These are phyloP conservation scores for Ensete ventricosum DNA, from an alignment of 176 grass and related monocot genomes.

Conservation along the genomic window DNA sequence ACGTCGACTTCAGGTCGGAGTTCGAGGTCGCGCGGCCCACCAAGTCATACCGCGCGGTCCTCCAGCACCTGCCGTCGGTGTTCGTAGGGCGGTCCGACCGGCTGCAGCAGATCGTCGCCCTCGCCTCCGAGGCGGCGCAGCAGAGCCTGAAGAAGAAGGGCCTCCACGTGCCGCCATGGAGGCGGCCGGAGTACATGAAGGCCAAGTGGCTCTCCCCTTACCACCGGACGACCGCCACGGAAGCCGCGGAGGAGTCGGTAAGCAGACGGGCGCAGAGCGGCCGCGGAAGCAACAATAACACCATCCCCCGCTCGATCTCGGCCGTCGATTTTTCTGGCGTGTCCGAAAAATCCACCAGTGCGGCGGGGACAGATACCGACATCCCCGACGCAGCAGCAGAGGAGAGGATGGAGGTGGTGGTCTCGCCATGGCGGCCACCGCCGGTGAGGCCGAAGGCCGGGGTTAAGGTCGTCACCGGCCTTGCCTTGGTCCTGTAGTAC, in stretches of 20 bases:
- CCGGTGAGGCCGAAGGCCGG: conserved; percentile 10
- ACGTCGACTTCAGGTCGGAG: conserved; percentile 74
- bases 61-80: conserved; percentile 57
- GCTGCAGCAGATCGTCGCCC: conserved; percentile 58
- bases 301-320: conserved; percentile 25
- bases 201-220: conserved; percentile 37
- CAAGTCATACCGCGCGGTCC: conserved; percentile 58
- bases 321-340: conserved; percentile 36
- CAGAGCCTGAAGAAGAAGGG: conserved; percentile 87
- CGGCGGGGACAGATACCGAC: not conserved
- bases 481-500: conserved; percentile 63
- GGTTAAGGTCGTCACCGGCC: conserved; percentile 51
- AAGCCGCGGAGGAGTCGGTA: not conserved
- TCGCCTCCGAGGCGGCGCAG: conserved; percentile 53
- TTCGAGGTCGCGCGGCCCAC: conserved; percentile 78
- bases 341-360: conserved; percentile 28
- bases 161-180: conserved; percentile 54
- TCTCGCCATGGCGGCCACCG: conserved; percentile 35
- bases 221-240: not conserved
- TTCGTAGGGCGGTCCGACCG: conserved; percentile 67
- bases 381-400: not conserved
- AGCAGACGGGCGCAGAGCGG: not conserved
- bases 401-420: conserved; percentile 51
- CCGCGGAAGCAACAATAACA: no score
- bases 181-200: conserved; percentile 37